These are phyloP conservation scores for Backusella australiensis DNA, from an alignment of 192 early-diverging fungal species.

Conservation along the genomic window DNA sequence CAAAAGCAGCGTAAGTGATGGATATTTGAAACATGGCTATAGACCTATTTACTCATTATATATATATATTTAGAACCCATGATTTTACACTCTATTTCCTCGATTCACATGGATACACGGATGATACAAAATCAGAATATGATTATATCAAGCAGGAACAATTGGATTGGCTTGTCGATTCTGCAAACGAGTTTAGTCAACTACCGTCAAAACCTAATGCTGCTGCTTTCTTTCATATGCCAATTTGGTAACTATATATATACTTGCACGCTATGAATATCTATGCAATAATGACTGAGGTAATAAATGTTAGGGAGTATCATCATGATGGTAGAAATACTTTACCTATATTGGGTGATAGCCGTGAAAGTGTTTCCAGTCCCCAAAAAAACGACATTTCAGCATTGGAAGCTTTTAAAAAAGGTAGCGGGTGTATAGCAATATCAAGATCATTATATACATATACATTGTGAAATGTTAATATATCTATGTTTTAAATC, in stretches of 20 bases:
- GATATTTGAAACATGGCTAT: neutral
- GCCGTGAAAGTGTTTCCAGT: constrained; percentile 18
- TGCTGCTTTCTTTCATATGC: constrained; percentile 46
- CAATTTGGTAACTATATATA: constrained; percentile 27
- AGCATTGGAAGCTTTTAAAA: constrained; percentile 11
- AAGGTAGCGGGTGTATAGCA: constrained; percentile 4
- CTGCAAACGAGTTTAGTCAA: constrained; percentile 29
- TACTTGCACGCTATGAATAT: too few relatives aligned
- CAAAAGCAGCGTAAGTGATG: neutral
- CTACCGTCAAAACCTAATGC: constrained; percentile 36
- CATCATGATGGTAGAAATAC: constrained; percentile 3
- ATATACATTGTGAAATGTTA: neutral
- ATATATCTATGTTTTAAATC: neutral
- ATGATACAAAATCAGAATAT: constrained; percentile 32
- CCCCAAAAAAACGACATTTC: constrained; percentile 11
- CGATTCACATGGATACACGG: constrained; percentile 40
- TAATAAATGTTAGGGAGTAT: neutral
- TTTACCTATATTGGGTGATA: constrained; percentile 15
- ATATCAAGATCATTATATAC: neutral
- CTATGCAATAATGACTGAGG: too few relatives aligned
- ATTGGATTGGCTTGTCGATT: constrained; percentile 40
- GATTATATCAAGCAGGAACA: constrained; percentile 44
- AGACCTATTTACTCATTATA: neutral
- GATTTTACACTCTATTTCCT: constrained; percentile 44
- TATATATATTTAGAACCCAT: constrained; percentile 8